These are phyloP conservation scores for Adenanthera pavonina DNA, from an alignment of 306 rosid genomes.

Conservation along the genomic window DNA sequence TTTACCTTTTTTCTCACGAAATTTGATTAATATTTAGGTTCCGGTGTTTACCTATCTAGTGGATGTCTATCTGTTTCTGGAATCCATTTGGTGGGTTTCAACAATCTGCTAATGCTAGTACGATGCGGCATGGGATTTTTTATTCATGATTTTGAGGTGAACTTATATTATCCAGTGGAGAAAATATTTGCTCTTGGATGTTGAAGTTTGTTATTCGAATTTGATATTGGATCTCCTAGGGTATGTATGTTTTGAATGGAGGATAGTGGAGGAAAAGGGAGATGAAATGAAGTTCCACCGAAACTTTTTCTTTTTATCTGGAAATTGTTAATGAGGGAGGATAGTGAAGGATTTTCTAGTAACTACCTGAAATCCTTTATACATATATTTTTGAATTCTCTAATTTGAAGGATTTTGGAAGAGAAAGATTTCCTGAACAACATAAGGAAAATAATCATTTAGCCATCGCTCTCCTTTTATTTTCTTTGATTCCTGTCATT, in stretches of 20 bases:
- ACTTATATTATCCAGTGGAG: slow-evolving; percentile 28
- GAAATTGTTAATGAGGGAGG: background rate
- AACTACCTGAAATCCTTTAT: background rate
- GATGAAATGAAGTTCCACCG: background rate
- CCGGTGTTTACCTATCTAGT: slow-evolving; percentile 8
- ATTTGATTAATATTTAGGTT: slow-evolving; percentile 13
- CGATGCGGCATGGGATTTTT: slow-evolving; percentile 47
- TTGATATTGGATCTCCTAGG: background rate
- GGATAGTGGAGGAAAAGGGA: background rate
- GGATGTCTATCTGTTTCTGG: slow-evolving; percentile 14
- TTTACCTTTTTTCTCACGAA: background rate
- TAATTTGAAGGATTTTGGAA: background rate
- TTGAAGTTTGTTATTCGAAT: slow-evolving; percentile 9
- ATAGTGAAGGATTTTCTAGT: background rate
- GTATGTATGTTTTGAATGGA: background rate
- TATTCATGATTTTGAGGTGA: slow-evolving; percentile 38
- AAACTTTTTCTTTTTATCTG: background rate
- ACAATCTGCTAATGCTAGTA: slow-evolving; percentile 34
- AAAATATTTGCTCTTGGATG: slow-evolving; percentile 32
- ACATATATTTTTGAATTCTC: background rate
- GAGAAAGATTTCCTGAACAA: background rate
- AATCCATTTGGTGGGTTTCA: slow-evolving; percentile 29
- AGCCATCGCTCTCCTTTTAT: background rate
- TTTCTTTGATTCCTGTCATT: background rate
- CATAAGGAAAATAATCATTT: no score